Evolutionary conservation across 192 early-diverging fungal genomes (phyloP), one percentile per base, ranked within the genome.

Genomic region (Pecoramyces ruminantium): DNA sequence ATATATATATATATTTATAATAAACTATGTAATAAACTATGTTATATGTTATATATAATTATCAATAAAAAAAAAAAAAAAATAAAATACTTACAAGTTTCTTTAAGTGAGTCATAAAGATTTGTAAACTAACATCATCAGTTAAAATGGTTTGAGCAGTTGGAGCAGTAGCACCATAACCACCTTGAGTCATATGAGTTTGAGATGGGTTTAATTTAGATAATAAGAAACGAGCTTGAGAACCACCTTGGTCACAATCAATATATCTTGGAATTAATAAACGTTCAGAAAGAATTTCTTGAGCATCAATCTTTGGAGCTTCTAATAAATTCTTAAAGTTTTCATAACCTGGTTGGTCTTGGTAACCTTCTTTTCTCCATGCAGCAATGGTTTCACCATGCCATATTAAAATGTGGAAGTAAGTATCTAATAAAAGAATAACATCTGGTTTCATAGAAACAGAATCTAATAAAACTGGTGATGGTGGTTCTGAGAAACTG

Each of bases 361-460:
- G 98, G 84, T 98, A 99, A 17, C 93, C 93, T 11, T 94, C 95
- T 80, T 96, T 95, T 42, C 98, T 88, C 98, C 98, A 99, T 80
- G 93, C 92, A 21, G 97, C 96, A 83, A 99, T 94, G 3, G 94
- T 97, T 83, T 95, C 94, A 67, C 98, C 98, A 82, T 99, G 98
- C 94, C 96, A 98, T 82, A 99, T 98, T 27, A 99, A 92, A 67
- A 98, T 93, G 85, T 99, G 96, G 93, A 99, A 99, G 88, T 95
- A 99, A 11, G 98, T 97, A 84, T 99, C 98, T 29, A 99, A 86
- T 13, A 99, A 86, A 38, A 99, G 81, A 78, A 97, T 94, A 12
- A 92, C 90, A 82, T 99, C 95, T 8, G 94, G 92, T 85, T 97
- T 96, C 86, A 99, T 94, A 28, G 98, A 99, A 25, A 97, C 90